These are phyloP conservation scores for Aureobasidium sp. DNA, from an alignment of 2,329 filamentous ascomycete genomes.

Conservation along the genomic window DNA sequence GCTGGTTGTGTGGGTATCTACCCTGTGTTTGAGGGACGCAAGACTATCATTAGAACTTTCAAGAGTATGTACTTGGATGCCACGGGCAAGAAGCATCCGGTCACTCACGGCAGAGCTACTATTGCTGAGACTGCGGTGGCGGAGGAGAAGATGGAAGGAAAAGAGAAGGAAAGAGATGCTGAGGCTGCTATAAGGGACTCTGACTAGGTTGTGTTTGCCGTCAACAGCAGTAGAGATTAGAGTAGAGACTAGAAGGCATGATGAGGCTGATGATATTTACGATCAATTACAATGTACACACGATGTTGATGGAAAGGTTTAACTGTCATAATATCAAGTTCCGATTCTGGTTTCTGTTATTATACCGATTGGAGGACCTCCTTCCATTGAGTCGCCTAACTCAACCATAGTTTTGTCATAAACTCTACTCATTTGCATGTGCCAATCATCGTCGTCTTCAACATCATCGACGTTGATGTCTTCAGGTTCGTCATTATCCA, in stretches of 20 bases:
- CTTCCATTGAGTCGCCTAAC: constrained; percentile 58
- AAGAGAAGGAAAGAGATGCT: constrained; percentile 20
- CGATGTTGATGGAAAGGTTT: too few species aligned
- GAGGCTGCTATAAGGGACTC: neutral
- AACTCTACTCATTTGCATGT: constrained; percentile 65
- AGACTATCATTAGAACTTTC: constrained; percentile 54
- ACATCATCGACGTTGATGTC: constrained; percentile 23
- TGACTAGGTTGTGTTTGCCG: neutral
- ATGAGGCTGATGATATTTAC: neutral
- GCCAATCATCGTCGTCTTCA: constrained; percentile 33
- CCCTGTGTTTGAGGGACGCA: constrained; percentile 70
- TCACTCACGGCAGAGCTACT: constrained; percentile 23
- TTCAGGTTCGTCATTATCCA: constrained; percentile 14
- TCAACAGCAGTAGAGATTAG: too few species aligned
- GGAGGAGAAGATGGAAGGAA: constrained; percentile 18
- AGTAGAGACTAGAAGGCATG: neutral
- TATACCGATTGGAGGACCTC: constrained; percentile 36
- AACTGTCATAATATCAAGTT: neutral
- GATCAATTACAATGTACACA: neutral
- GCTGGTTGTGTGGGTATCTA: constrained; percentile 68
- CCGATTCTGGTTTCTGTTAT: constrained; percentile 29
- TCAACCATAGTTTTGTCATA: constrained; percentile 74
- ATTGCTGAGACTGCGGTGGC: constrained; percentile 21
- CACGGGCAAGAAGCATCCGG: constrained; percentile 28
- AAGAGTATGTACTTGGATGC: constrained; percentile 56